Percentiles rank a stretch among this genome's conserved stretches.
Evolutionary conservation across 2,329 filamentous ascomycete species (phyloP).

Genomic region (Paraphoma chrysanthemicola): DNA sequence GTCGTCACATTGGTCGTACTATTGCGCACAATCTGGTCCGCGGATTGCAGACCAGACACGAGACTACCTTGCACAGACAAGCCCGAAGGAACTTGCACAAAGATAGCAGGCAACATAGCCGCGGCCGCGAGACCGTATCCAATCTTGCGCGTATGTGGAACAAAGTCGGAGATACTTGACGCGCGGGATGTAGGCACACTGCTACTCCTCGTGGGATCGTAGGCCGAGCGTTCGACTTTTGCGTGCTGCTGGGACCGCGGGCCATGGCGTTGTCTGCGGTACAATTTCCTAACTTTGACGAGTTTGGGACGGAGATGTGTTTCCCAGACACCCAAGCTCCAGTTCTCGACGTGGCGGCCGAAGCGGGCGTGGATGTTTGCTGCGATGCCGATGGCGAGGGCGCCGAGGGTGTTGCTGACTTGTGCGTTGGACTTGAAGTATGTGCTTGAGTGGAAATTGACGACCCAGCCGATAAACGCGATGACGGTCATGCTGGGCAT

Average conservation of each 20-base stretch:
- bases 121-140: slow-evolving; percentile 83
- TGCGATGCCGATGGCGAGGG: slow-evolving; percentile 76
- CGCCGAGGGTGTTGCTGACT: slow-evolving; percentile 78
- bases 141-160: slow-evolving; percentile 44
- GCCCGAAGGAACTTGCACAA: slow-evolving; percentile 69
- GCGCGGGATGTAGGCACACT: slow-evolving; percentile 27
- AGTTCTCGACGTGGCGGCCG: slow-evolving; percentile 65
- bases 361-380: slow-evolving; percentile 80
- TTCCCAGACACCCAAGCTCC: slow-evolving; percentile 62
- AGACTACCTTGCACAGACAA: slow-evolving; percentile 65
- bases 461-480: slow-evolving; percentile 74
- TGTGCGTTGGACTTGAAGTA: slow-evolving; percentile 75
- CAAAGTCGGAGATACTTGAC: slow-evolving; percentile 32
- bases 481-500: slow-evolving; percentile 78
- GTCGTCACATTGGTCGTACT: slow-evolving; percentile 55
- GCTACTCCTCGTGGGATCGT: slow-evolving; percentile 21
- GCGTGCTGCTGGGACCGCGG: slow-evolving; percentile 3
- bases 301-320: slow-evolving; percentile 53
- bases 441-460: slow-evolving; percentile 74
- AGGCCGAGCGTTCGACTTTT: slow-evolving; percentile 29
- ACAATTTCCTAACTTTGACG: slow-evolving; percentile 35
- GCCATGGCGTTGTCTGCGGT: slow-evolving; percentile 27
- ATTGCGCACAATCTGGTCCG: slow-evolving; percentile 61
- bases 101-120: slow-evolving; percentile 86
- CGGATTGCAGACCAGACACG: slow-evolving; percentile 63